Evolutionary conservation across 139 green algal genomes (phyloP).

Genomic region (Axilococcus clingmanii): DNA sequence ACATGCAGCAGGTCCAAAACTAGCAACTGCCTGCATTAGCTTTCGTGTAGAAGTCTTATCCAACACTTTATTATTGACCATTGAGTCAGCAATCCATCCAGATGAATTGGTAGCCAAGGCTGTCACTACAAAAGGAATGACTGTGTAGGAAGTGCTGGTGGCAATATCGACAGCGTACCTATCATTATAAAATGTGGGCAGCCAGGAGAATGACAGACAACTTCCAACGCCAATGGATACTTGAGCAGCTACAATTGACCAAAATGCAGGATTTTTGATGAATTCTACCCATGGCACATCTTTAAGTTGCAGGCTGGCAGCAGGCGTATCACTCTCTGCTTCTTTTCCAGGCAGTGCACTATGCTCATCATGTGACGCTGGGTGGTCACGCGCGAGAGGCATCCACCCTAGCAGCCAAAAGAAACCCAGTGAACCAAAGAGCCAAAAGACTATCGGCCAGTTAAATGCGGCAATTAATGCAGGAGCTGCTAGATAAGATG

Average conservation of each 20-base stretch:
- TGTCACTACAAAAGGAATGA: slow-evolving; percentile 60
- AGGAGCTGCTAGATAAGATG: slow-evolving; percentile 40
- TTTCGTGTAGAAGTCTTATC: slow-evolving; percentile 51
- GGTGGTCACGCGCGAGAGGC: slow-evolving; percentile 12
- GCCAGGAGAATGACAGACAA: slow-evolving; percentile 48
- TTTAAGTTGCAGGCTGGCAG: background rate
- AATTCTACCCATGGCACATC: slow-evolving; percentile 47
- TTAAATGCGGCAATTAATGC: slow-evolving; percentile 41
- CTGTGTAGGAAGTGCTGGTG: slow-evolving; percentile 34
- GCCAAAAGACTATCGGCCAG: slow-evolving; percentile 50
- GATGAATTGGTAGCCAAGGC: slow-evolving; percentile 44
- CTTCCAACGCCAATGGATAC: slow-evolving; percentile 34
- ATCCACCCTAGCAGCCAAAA: slow-evolving; percentile 50
- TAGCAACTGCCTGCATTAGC: slow-evolving; percentile 52
- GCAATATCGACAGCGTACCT: slow-evolving; percentile 50
- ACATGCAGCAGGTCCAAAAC: slow-evolving; percentile 46
- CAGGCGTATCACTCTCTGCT: background rate
- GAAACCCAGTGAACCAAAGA: slow-evolving; percentile 52
- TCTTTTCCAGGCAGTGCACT: background rate
- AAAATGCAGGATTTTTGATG: slow-evolving; percentile 34
- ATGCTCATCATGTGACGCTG: background rate
- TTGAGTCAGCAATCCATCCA: slow-evolving; percentile 52
- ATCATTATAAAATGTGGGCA: slow-evolving; percentile 62
- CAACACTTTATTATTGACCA: slow-evolving; percentile 56
- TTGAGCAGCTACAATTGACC: slow-evolving; percentile 38